Conservation (phyloP, 371 early-diverging fungal species). For the Syncephalis plumigaleata region DNA sequence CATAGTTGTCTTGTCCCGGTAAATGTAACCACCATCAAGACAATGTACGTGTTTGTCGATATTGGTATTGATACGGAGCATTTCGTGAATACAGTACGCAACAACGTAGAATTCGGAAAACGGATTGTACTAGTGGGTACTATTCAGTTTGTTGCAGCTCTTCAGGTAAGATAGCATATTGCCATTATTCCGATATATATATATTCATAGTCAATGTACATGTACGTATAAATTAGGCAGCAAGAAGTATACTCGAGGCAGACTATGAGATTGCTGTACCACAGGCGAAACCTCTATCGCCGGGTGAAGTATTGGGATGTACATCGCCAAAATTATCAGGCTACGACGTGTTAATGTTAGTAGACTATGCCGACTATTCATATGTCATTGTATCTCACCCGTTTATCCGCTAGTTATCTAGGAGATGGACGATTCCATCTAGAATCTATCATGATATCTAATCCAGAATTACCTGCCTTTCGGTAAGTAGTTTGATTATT, state of each 20-base stretch:
- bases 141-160: slow-evolving; percentile 90
- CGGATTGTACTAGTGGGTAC: slow-evolving; percentile 82
- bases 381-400: background rate
- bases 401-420: slow-evolving; percentile 30
- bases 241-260: slow-evolving; percentile 34
- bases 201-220: background rate
- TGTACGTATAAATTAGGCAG: slow-evolving; percentile 12
- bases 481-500: slow-evolving; percentile 30
- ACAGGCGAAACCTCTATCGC: slow-evolving; percentile 89
- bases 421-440: slow-evolving; percentile 99
- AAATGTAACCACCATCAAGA: slow-evolving; percentile 83
- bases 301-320: slow-evolving; percentile 99
- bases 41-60: slow-evolving; percentile 99
- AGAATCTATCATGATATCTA: slow-evolving; percentile 98
- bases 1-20: slow-evolving; percentile 98
- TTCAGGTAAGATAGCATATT: slow-evolving; percentile 38
- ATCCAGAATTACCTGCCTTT: slow-evolving; percentile 82
- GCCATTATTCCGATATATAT: background rate
- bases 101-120: slow-evolving; percentile 59
- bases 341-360: slow-evolving; percentile 49
- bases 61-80: slow-evolving; percentile 92
- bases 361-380: background rate
- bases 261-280: slow-evolving; percentile 62
- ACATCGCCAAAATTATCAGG: slow-evolving; percentile 82
- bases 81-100: slow-evolving; percentile 73